Conservation (phyloP, 331 rosid species). For the Acacia concinna region DNA sequence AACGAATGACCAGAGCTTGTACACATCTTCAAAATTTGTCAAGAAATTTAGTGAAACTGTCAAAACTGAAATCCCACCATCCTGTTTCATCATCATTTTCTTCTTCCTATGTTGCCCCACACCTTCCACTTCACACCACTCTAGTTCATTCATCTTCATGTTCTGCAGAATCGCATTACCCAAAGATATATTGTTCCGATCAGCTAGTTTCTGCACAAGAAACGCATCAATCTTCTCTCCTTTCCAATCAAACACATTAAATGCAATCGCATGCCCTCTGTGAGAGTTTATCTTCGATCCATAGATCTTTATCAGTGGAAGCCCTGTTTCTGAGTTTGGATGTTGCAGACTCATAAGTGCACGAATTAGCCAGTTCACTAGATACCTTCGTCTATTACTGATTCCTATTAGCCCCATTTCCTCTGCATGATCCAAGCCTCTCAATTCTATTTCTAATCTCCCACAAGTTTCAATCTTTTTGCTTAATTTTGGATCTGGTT, state of each 20-base stretch:
- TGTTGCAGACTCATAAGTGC: constrained; percentile 77
- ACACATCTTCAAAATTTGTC: constrained; percentile 76
- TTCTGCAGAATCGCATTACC: constrained; percentile 48
- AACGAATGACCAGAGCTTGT: constrained; percentile 73
- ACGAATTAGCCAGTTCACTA: constrained; percentile 73
- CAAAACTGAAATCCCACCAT: constrained; percentile 46
- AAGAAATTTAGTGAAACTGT: constrained; percentile 59
- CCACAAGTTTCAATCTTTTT: background rate
- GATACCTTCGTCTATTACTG: constrained; percentile 53
- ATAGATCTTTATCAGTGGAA: constrained; percentile 58
- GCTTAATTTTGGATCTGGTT: background rate
- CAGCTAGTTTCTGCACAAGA: constrained; percentile 84
- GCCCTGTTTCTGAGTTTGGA: constrained; percentile 55
- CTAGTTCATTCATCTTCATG: constrained; percentile 33
- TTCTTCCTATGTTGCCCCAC: background rate
- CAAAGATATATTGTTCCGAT: constrained; percentile 62
- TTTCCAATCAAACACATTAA: constrained; percentile 93
- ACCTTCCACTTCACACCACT: background rate
- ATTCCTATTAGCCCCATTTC: constrained; percentile 61
- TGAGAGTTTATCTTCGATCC: constrained; percentile 61
- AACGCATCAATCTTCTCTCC: constrained; percentile 72
- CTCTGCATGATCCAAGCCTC: constrained; percentile 83
- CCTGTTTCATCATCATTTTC: constrained; percentile 5
- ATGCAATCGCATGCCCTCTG: constrained; percentile 72
- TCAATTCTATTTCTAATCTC: constrained; percentile 43